Conservation (phyloP, 169 alveolate species). For the Plasmodium malariae region DNA sequence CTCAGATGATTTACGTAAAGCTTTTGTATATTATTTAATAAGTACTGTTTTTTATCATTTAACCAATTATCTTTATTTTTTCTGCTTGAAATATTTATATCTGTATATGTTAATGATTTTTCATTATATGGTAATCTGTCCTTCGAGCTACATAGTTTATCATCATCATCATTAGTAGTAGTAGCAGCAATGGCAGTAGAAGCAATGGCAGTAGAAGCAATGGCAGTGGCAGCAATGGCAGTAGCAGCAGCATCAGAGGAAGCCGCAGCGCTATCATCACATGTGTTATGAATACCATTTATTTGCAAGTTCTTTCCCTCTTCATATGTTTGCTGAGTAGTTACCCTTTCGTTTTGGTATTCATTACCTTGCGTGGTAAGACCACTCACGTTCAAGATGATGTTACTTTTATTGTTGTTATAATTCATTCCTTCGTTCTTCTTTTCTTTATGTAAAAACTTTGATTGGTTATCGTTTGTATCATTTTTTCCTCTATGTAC, state of each 20-base stretch:
- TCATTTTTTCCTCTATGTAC: too few species aligned
- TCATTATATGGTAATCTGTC: neutral
- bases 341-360: neutral
- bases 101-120: neutral
- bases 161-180: neutral
- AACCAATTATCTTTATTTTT: neutral
- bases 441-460: neutral
- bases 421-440: neutral
- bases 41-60: neutral
- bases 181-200: neutral
- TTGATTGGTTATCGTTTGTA: neutral
- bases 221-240: too few species aligned
- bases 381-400: neutral
- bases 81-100: neutral
- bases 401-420: neutral
- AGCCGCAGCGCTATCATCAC: too few species aligned
- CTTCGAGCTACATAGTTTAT: neutral
- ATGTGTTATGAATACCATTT: neutral
- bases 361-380: neutral
- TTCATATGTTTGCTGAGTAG: neutral
- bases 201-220: neutral
- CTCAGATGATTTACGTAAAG: slow-evolving; percentile 11
- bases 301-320: neutral
- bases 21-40: slow-evolving; percentile 23
- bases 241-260: neutral